Percentiles rank a stretch among this genome's conserved stretches.
Evolutionary conservation across 2,329 filamentous ascomycete species (phyloP).

Genomic region (Lachnellula cervina): DNA sequence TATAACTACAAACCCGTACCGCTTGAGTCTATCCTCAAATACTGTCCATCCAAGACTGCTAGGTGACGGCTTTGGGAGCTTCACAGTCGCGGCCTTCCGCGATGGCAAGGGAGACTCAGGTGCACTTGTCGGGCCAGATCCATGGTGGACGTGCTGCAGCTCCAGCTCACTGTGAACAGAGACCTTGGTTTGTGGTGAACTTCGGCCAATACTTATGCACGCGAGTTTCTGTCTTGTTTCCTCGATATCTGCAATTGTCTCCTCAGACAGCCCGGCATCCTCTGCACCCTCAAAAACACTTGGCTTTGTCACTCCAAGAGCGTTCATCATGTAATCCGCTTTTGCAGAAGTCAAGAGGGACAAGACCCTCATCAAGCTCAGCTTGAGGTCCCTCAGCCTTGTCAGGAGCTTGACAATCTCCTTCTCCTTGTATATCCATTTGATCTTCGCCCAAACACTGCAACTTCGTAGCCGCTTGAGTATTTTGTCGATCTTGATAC

Average conservation of each 20-base stretch:
- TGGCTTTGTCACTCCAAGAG: conserved; percentile 7
- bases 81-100: neutral
- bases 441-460: conserved; percentile 11
- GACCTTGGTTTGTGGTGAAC: neutral
- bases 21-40: neutral
- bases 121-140: neutral
- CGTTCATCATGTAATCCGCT: conserved; percentile 17
- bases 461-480: conserved; percentile 10
- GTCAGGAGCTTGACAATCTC: conserved; percentile 16
- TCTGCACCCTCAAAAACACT: conserved; percentile 10
- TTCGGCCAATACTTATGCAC: neutral
- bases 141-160: neutral
- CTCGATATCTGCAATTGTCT: conserved; percentile 12
- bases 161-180: neutral
- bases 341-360: conserved; percentile 11
- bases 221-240: conserved; percentile 6
- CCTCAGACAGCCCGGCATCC: neutral
- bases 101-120: neutral
- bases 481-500: conserved; percentile 16
- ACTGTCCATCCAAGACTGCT: neutral
- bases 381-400: conserved; percentile 17
- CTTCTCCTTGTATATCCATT: conserved; percentile 22
- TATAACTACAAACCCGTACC: neutral
- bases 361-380: conserved; percentile 16
- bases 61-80: neutral